Percentiles rank a stretch among this genome's conserved stretches.
Conservation (phyloP, 139 green algal species). For the Nannochloris sp. region DNA sequence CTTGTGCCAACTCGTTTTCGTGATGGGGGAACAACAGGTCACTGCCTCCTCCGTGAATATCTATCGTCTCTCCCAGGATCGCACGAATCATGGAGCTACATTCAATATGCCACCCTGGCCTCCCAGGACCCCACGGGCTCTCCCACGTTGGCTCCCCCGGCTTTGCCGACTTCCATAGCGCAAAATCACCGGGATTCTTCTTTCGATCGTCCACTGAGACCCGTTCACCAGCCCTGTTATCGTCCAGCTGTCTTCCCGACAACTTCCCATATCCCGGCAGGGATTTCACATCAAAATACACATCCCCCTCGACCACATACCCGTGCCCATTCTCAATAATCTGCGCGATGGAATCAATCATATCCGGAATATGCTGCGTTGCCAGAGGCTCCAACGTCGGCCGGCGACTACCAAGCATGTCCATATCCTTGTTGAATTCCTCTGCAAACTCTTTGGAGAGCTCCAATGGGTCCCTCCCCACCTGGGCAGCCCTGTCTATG, state of each 20-base stretch:
- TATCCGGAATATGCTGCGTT: slow-evolving; percentile 77
- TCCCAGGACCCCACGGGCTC: slow-evolving; percentile 82
- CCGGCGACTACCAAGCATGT: slow-evolving; percentile 65
- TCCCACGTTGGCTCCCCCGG: slow-evolving; percentile 81
- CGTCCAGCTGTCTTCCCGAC: slow-evolving; percentile 66
- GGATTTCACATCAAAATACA: slow-evolving; percentile 87
- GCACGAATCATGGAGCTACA: slow-evolving; percentile 84
- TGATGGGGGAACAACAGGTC: slow-evolving; percentile 95
- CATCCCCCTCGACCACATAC: slow-evolving; percentile 76
- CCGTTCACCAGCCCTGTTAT: slow-evolving; percentile 78
- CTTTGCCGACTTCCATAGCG: slow-evolving; percentile 94
- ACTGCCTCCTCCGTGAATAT: slow-evolving; percentile 80
- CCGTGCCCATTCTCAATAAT: slow-evolving; percentile 85
- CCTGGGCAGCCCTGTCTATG: slow-evolving; percentile 70
- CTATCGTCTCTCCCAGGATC: slow-evolving; percentile 69
- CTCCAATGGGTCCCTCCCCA: slow-evolving; percentile 56
- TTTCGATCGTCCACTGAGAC: slow-evolving; percentile 84
- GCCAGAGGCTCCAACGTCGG: slow-evolving; percentile 82
- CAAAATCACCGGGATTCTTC: slow-evolving; percentile 85
- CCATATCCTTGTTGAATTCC: slow-evolving; percentile 91
- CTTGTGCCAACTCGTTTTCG: slow-evolving; percentile 95
- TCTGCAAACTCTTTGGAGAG: slow-evolving; percentile 73
- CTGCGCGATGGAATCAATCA: slow-evolving; percentile 76
- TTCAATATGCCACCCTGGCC: slow-evolving; percentile 93
- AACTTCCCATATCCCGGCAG: slow-evolving; percentile 80